Evolutionary conservation across 2,329 filamentous ascomycete genomes (phyloP), one percentile per base, ranked within the genome.

Genomic region (Cadophora gregata): DNA sequence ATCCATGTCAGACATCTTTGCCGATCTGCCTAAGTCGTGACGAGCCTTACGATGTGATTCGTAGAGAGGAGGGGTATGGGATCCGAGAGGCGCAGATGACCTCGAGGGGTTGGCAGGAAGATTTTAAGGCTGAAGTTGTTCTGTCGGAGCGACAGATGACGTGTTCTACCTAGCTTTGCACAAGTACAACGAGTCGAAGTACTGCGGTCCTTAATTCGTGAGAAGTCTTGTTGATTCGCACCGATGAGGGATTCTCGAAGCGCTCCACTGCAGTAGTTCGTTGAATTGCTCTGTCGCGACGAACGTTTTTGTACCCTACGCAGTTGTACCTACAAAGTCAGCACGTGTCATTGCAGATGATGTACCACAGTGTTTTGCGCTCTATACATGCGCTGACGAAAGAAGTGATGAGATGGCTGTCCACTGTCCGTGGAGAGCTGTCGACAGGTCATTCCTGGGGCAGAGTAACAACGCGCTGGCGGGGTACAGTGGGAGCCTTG

Each of bases 301-400:
- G 74, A 76, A 73, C 70, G 73, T 75, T 75, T 74, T 70, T 73
- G 71, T 73, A 71, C 67, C 69, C 67, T 72, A 68, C 71, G 33
- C 64, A 70, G 73, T 73, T 51, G 71, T 66, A 76, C 73, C 72
- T 76, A 74, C 70, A 71, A 72, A 70, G 74, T 77, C 68, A 77
- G 76, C 75, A 77, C 75, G 74, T 77, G 75, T 76, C 73, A 71
- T 74, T 74, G 72, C 72, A 75, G 72, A 72, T 72, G 67, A 70
- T 61, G 72, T 75, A 71, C 53, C 71, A 75, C 74, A 72, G 69
- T 71, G 69, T 63, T 66, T 66, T 63, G 62, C 61, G 66, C 59
- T 69, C 60, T 63, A 42, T 42, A 64, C 60, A 69, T 67, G 64
- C 64, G 67, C 64, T 73, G 74, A 75, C 68, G 68, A 63, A 33